phyloP scores from a whole-genome alignment of 1,284 basidiomycete species.

The Tilletia setariae region DNA sequence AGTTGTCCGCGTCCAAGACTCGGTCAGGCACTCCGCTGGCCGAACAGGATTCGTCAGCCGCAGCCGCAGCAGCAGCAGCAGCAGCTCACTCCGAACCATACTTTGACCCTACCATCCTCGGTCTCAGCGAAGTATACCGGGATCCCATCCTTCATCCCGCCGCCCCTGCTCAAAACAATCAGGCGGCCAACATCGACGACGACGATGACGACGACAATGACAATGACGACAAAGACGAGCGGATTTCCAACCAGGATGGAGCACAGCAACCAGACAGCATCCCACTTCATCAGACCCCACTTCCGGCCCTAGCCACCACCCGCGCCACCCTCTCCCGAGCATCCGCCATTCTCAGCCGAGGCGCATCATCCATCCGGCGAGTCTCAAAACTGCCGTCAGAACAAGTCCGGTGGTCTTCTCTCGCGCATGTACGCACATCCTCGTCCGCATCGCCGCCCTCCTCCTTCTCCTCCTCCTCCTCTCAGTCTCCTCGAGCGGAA shows the following conservation, averaged over 20 bases:
- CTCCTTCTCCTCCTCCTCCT: too few species aligned
- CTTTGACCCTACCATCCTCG: constrained; percentile 14
- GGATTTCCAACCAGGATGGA: neutral
- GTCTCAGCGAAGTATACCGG: constrained; percentile 11
- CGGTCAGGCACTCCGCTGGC: neutral
- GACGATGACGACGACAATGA: constrained; percentile 10
- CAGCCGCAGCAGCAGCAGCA: neutral
- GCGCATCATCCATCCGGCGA: neutral
- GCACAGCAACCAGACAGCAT: neutral
- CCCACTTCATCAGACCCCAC: neutral
- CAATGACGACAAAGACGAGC: neutral
- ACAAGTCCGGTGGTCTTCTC: neutral
- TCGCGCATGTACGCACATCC: neutral
- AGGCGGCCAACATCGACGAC: neutral
- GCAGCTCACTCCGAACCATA: neutral
- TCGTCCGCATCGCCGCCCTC: neutral
- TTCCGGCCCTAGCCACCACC: neutral
- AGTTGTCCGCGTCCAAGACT: neutral
- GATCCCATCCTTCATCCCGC: neutral
- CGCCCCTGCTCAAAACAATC: neutral
- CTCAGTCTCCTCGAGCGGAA: too few species aligned
- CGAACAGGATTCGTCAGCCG: neutral
- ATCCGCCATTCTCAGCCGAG: constrained; percentile 1
- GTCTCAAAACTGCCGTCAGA: constrained; percentile 1
- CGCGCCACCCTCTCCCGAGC: constrained; percentile 7